Percentiles rank a stretch among this genome's conserved stretches.
Evolutionary conservation across 805 yeast genomes (phyloP).

Genomic region (Peterozyma toletana): DNA sequence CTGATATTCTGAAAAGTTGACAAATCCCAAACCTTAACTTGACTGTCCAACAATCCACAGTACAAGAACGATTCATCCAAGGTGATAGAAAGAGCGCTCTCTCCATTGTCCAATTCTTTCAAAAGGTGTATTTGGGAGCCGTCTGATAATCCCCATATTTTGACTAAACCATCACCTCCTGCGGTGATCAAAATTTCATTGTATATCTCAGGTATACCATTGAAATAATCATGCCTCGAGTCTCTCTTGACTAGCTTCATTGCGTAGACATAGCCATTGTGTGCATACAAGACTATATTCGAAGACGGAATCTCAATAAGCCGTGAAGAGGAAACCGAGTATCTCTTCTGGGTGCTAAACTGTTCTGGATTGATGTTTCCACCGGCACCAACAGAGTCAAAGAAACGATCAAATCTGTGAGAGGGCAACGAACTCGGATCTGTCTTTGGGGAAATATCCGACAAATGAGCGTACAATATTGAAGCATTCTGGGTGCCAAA

Average conservation of each 20-base stretch:
- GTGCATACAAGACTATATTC: constrained; percentile 76
- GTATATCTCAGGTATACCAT: constrained; percentile 16
- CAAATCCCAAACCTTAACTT: constrained; percentile 80
- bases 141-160: constrained; percentile 58
- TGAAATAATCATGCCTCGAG: constrained; percentile 12
- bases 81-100: constrained; percentile 65
- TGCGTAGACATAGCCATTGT: constrained; percentile 82
- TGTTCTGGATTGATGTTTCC: constrained; percentile 29
- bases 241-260: constrained; percentile 31
- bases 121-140: constrained; percentile 18
- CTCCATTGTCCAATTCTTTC: constrained; percentile 50
- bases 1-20: constrained; percentile 66
- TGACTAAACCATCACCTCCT: constrained; percentile 89
- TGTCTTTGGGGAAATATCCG: constrained; percentile 12
- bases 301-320: constrained; percentile 62
- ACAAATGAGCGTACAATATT: constrained; percentile 59
- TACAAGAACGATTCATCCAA: constrained; percentile 63
- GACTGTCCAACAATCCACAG: constrained; percentile 74
- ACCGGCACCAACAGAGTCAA: constrained; percentile 86
- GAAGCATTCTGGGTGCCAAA: constrained; percentile 93
- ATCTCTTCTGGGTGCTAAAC: constrained; percentile 18
- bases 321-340: constrained; percentile 16
- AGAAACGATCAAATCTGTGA: constrained; percentile 72
- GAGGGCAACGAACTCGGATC: constrained; percentile 44
- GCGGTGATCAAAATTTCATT: constrained; percentile 50